Evolutionary conservation across 495 filamentous ascomycete genomes (phyloP), one percentile per base, ranked within the genome.

Genomic region (Trichocladium uniseriatum): DNA sequence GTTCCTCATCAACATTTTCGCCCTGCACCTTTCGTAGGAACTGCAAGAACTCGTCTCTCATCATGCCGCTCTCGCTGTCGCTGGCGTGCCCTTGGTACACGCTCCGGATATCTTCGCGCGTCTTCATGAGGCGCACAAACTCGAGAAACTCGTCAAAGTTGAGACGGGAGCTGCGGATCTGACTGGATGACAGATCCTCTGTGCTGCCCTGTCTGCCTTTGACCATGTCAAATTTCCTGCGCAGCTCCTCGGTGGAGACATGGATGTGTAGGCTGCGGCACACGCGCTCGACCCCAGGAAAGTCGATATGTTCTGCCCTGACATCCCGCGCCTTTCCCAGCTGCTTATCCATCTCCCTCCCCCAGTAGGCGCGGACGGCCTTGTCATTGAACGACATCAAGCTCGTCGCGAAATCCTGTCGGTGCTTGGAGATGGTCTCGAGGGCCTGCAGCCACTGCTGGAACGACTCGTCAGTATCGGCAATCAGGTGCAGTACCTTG

Each of bases 221-320:
- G n/a, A 83, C 87, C 48, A 78, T 75, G 36, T 77, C 68, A 56
- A 97, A 95, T 45, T 84, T 85, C n/a, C 76, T 75, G 31, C 75
- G 79, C 19, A 96, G 73, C 56, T 84, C 79, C 35, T 80, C 77
- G 32, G 80, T 76, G 13, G 87, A 84, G 64, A 84, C 87, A 61
- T 95, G 84, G 57, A 98, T 94, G 58, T 96, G 87, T 38, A 97
- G 71, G 51, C 79, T 84, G 53, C 82, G 84, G 66, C 91, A 96
- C 9, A 96, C 74, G 36, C 81, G 80, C 58, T 87, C 83, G 21
- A 96, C 79, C 4, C 83, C 84, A 24, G 71, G 71, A 38, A 92
- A 78, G 44, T 88, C 83, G 31, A 96, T 79, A 42, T 70, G 75
- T 54, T 87, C 85, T 3, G 81, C 80, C 38, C 81, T 80, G 0